Conservation (phyloP, 176 grass and related monocot genomes). For the Tuctoria greenei region DNA sequence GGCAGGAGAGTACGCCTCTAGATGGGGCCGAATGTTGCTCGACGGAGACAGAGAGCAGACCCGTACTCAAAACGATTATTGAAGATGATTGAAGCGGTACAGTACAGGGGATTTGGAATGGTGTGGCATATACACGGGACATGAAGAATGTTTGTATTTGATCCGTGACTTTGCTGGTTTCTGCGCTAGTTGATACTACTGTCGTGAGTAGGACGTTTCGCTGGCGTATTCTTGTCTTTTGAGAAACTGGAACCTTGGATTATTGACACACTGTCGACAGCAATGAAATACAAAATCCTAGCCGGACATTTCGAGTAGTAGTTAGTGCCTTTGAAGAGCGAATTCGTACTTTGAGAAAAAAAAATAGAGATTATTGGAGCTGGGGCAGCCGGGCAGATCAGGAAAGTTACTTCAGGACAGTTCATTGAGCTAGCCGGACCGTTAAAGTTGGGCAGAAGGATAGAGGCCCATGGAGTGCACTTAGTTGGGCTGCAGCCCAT, state of each 20-base stretch:
- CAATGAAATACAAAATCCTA: not conserved
- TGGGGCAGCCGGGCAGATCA: too few relatives aligned
- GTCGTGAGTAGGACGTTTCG: not conserved
- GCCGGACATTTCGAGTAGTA: not conserved
- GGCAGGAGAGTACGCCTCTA: conserved; percentile 10
- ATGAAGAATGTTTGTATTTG: not conserved
- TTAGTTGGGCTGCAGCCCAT: not conserved
- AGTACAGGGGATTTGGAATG: not conserved
- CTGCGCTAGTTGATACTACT: not conserved
- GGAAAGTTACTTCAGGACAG: not conserved
- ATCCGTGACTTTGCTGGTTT: not conserved
- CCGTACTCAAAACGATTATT: not conserved
- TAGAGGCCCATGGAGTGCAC: not conserved
- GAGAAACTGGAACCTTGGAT: not conserved
- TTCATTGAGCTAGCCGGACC: too few relatives aligned
- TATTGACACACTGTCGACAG: not conserved
- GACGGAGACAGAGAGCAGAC: not conserved
- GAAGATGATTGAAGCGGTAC: not conserved
- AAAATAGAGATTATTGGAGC: too few relatives aligned
- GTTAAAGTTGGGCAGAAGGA: too few relatives aligned
- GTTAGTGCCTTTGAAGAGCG: not conserved
- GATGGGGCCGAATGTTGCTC: not conserved
- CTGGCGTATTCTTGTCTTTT: not conserved
- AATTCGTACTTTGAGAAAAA: not conserved
- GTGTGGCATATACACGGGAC: not conserved